phyloP scores from a whole-genome alignment of 208 protist genomes.

The Leishmania tarentolae region DNA sequence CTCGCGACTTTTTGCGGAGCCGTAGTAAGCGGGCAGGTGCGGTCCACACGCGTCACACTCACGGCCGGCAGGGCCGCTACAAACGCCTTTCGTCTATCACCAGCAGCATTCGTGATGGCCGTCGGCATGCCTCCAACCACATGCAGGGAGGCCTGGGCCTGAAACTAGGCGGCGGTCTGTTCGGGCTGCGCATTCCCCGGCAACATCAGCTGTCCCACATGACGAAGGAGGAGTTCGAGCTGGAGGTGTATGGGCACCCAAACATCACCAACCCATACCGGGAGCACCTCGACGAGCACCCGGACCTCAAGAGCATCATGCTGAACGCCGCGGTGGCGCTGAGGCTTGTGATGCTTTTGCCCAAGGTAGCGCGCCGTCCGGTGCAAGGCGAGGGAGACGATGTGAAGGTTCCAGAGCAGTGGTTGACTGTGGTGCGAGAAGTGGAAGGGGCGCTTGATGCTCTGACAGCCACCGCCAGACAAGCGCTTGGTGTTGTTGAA shows the following conservation, averaged over 20 bases:
- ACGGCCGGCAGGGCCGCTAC: constrained; percentile 80
- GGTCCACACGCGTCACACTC: constrained; percentile 87
- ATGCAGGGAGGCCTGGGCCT: constrained; percentile 82
- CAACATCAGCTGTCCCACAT: constrained; percentile 80
- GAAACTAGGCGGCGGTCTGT: constrained; percentile 87
- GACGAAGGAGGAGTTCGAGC: constrained; percentile 68
- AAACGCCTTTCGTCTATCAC: constrained; percentile 63
- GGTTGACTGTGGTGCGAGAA: constrained; percentile 22
- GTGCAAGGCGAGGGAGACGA: neutral
- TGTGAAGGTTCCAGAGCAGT: constrained; percentile 5
- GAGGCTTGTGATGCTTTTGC: constrained; percentile 74
- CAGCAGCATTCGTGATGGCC: constrained; percentile 74
- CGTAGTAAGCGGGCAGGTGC: constrained; percentile 76
- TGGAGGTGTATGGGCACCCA: constrained; percentile 80
- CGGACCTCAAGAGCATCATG: constrained; percentile 72
- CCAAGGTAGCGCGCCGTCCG: constrained; percentile 47
- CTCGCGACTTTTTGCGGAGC: constrained; percentile 75
- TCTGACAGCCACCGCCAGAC: neutral
- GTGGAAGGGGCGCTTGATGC: constrained; percentile 10
- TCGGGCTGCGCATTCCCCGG: constrained; percentile 82
- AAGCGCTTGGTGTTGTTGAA: constrained; percentile 7
- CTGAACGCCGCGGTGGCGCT: constrained; percentile 58
- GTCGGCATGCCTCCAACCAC: constrained; percentile 74
- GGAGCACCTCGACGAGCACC: constrained; percentile 66
- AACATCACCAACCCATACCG: constrained; percentile 93